phyloP scores from a whole-genome alignment of 495 filamentous ascomycete species.

The Talaromyces borbonicus region DNA sequence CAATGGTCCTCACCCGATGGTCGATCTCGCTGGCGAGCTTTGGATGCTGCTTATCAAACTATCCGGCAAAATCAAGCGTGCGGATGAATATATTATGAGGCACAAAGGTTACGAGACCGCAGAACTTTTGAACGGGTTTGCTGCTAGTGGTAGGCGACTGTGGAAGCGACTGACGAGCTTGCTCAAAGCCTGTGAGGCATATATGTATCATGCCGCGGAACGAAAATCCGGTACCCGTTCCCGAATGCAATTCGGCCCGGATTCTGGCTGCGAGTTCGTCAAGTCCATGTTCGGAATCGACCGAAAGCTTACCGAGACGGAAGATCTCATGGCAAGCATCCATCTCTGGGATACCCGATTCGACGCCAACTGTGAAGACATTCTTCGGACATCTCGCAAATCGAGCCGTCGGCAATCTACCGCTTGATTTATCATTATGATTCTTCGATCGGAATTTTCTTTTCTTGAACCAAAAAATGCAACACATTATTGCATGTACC shows the following conservation, averaged over 20 bases:
- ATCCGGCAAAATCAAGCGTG: slow-evolving; percentile 90
- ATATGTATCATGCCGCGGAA: slow-evolving; percentile 77
- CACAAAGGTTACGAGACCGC: slow-evolving; percentile 62
- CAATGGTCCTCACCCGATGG: slow-evolving; percentile 74
- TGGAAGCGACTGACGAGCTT: slow-evolving; percentile 80
- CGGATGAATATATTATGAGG: slow-evolving; percentile 67
- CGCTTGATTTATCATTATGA: neutral
- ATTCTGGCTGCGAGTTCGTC: slow-evolving; percentile 91
- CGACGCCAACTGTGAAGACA: slow-evolving; percentile 92
- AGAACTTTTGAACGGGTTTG: slow-evolving; percentile 83
- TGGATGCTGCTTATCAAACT: slow-evolving; percentile 94
- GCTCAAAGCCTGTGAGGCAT: slow-evolving; percentile 82
- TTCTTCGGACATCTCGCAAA: slow-evolving; percentile 49
- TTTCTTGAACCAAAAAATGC: no score
- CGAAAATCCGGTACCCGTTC: slow-evolving; percentile 51
- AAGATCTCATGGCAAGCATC: slow-evolving; percentile 87
- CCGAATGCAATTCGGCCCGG: slow-evolving; percentile 74
- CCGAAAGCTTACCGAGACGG: slow-evolving; percentile 83
- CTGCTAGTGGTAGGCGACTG: slow-evolving; percentile 81
- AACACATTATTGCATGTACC: neutral
- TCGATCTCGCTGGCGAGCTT: slow-evolving; percentile 86
- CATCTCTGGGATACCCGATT: slow-evolving; percentile 93
- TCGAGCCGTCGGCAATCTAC: slow-evolving; percentile 6
- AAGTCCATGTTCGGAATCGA: slow-evolving; percentile 94
- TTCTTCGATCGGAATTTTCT: neutral